Percentiles rank a stretch among this genome's conserved stretches.
Evolutionary conservation across 31 red algal species (phyloP).

Genomic region (Pterothamnion heteromorphum): DNA sequence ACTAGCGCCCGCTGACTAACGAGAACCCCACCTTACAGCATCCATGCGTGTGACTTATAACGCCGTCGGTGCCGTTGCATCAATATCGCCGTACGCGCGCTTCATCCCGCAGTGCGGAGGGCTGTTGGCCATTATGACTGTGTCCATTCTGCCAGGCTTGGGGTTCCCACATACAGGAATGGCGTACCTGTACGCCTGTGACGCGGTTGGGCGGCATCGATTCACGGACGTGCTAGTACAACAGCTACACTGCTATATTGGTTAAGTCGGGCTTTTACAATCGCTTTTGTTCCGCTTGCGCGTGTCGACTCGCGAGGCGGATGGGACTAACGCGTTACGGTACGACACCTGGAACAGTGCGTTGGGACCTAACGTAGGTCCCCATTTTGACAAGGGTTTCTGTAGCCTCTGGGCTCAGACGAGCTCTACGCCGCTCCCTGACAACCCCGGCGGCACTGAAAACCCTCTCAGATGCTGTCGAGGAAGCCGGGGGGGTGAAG

Average conservation of each 20-base stretch:
- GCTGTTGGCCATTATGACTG: neutral
- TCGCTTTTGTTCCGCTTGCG: neutral
- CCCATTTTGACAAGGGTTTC: conserved; percentile 27
- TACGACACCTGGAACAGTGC: neutral
- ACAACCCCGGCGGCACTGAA: conserved; percentile 25
- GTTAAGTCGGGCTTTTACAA: conserved; percentile 18
- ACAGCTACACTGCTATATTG: neutral
- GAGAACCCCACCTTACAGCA: too few species aligned
- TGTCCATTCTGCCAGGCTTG: neutral
- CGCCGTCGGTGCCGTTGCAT: neutral
- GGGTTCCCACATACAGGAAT: too few species aligned
- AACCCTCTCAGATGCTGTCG: conserved; percentile 27
- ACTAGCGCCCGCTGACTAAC: too few species aligned
- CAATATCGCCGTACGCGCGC: neutral
- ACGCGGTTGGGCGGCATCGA: too few species aligned
- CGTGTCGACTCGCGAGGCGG: neutral
- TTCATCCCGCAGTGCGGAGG: neutral
- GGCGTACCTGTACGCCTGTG: too few species aligned
- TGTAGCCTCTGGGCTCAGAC: conserved; percentile 25
- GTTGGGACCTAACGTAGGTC: conserved; percentile 16
- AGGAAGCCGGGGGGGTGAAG: neutral
- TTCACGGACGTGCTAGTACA: neutral
- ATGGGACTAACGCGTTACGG: neutral
- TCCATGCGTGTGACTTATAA: too few species aligned
- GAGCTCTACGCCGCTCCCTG: conserved; percentile 10